These are phyloP conservation scores for Colletotrichum sp. DNA, from an alignment of 2,329 filamentous ascomycete species.

Conservation along the genomic window DNA sequence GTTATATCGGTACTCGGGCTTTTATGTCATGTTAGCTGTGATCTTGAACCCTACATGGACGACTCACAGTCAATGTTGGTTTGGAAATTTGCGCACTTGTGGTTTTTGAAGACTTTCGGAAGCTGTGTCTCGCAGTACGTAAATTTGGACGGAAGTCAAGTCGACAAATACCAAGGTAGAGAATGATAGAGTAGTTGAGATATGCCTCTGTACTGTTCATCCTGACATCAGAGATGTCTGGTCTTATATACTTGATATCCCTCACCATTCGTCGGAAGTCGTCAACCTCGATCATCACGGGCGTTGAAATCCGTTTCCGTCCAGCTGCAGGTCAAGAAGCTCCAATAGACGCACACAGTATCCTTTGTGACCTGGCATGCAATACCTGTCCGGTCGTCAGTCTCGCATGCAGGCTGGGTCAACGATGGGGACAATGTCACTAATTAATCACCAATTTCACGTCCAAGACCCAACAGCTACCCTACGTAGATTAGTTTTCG, in stretches of 20 bases:
- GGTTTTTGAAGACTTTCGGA: not conserved
- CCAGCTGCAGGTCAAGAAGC: not conserved
- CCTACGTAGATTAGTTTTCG: not conserved
- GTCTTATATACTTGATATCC: not conserved
- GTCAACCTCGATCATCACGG: not conserved
- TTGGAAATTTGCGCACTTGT: not conserved
- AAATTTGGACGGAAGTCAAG: not conserved
- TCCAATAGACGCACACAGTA: not conserved
- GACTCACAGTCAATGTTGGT: not conserved
- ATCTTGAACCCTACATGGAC: not conserved
- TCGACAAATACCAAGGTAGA: not conserved
- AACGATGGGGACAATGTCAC: not conserved
- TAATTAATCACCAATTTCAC: not conserved
- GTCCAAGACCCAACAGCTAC: not conserved
- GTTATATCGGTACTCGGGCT: not conserved
- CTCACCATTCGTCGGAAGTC: not conserved
- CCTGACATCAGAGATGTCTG: not conserved
- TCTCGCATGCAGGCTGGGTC: not conserved
- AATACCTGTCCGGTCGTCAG: not conserved
- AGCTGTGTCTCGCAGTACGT: not conserved
- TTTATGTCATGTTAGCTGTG: not conserved
- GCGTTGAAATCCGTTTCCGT: not conserved
- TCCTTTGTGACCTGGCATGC: not conserved
- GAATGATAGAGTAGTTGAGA: not conserved
- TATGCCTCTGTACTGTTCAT: not conserved